phyloP scores from a whole-genome alignment of 1,139 yeast genomes.

The Magnusiomyces fungicola region DNA sequence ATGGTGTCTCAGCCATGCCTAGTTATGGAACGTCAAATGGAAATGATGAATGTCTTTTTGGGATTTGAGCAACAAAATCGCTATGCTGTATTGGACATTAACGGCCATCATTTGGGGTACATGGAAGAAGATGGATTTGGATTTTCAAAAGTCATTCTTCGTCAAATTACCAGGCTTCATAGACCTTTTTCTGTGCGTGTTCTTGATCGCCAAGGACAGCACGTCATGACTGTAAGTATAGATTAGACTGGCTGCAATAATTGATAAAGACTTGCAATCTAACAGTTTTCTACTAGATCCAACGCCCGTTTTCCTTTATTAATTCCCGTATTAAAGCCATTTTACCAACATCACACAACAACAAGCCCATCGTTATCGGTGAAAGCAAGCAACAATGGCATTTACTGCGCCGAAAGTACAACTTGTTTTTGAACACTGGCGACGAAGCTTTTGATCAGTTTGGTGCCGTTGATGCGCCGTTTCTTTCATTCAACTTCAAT shows the following conservation, averaged over 20 bases:
- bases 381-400: constrained; percentile 93
- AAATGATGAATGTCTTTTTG: constrained; percentile 73
- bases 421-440: constrained; percentile 43
- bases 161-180: constrained; percentile 77
- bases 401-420: constrained; percentile 81
- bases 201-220: constrained; percentile 61
- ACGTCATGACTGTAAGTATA: constrained; percentile 44
- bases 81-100: constrained; percentile 62
- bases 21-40: constrained; percentile 80
- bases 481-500: constrained; percentile 80
- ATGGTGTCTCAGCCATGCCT: constrained; percentile 70
- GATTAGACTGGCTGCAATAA: too few species aligned
- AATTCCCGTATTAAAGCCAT: constrained; percentile 78
- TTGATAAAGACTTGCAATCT: constrained; percentile 4
- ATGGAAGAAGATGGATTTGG: constrained; percentile 78
- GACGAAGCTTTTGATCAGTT: constrained; percentile 53
- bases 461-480: constrained; percentile 82
- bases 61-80: constrained; percentile 90
- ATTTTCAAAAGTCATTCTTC: constrained; percentile 54
- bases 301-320: constrained; percentile 76
- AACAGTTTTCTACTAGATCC: constrained; percentile 22
- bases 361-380: constrained; percentile 53
- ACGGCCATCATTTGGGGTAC: constrained; percentile 70
- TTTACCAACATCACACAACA: constrained; percentile 43
- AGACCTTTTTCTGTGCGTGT: constrained; percentile 84